Evolutionary conservation across 805 yeast genomes (phyloP).

Genomic region (Candida chauliodis): DNA sequence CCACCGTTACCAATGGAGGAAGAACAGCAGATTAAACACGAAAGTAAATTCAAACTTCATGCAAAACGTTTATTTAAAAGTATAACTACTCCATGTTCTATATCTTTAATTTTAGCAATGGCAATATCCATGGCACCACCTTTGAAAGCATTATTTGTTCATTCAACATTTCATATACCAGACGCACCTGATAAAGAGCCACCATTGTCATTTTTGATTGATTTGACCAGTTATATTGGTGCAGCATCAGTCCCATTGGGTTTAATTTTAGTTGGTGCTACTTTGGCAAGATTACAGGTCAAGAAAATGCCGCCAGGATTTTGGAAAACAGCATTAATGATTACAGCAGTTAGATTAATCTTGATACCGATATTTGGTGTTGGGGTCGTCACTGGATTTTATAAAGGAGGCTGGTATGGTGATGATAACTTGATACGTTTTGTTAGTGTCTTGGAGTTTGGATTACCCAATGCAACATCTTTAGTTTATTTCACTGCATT

Average conservation of each 20-base stretch:
- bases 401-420: conserved; percentile 59
- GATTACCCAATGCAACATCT: conserved; percentile 86
- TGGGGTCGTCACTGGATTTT: conserved; percentile 53
- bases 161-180: conserved; percentile 41
- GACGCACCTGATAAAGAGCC: conserved; percentile 84
- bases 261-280: conserved; percentile 76
- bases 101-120: conserved; percentile 63
- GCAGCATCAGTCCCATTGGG: conserved; percentile 90
- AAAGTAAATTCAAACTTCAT: conserved; percentile 8
- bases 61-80: conserved; percentile 35
- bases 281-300: conserved; percentile 71
- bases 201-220: conserved; percentile 81
- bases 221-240: conserved; percentile 74
- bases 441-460: conserved; percentile 68
- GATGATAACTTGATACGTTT: conserved; percentile 63
- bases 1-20: conserved; percentile 9
- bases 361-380: conserved; percentile 78
- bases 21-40: conserved; percentile 1
- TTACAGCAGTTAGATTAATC: conserved; percentile 58
- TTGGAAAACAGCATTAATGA: conserved; percentile 58
- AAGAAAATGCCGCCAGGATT: conserved; percentile 63
- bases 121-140: conserved; percentile 84
- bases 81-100: conserved; percentile 66
- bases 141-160: conserved; percentile 55
- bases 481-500: conserved; percentile 87